Conservation (phyloP, 1,139 yeast genomes). For the Geotrichum cucujoidarum region DNA sequence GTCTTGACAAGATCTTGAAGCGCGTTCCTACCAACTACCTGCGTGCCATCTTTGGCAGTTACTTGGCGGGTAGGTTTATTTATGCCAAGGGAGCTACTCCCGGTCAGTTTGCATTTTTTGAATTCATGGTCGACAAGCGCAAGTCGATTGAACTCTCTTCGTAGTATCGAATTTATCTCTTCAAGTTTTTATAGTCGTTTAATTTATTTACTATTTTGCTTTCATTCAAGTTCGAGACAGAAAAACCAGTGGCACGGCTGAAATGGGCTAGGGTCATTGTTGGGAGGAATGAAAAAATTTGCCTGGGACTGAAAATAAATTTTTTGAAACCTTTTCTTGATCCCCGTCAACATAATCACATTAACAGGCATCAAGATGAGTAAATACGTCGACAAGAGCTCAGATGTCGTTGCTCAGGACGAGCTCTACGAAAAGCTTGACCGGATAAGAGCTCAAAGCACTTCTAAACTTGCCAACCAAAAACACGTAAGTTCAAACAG, state of each 20-base stretch:
- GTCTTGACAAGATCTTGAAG: constrained; percentile 63
- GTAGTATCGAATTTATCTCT: too few species aligned
- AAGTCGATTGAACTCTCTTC: constrained; percentile 10
- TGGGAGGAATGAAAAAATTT: constrained; percentile 14
- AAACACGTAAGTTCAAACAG: constrained; percentile 45
- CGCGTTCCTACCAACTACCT: constrained; percentile 87
- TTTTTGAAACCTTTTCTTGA: neutral
- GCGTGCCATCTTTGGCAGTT: constrained; percentile 86
- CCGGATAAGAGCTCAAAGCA: constrained; percentile 64
- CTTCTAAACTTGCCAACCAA: constrained; percentile 78
- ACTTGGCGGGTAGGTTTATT: constrained; percentile 82
- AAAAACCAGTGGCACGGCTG: neutral
- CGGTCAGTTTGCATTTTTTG: constrained; percentile 78
- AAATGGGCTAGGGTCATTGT: constrained; percentile 11
- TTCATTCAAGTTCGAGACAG: too few species aligned
- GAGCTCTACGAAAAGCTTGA: constrained; percentile 59
- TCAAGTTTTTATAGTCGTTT: neutral
- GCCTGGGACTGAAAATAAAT: neutral
- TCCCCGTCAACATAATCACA: neutral
- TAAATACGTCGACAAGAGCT: constrained; percentile 14
- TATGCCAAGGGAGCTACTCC: constrained; percentile 80
- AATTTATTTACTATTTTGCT: neutral
- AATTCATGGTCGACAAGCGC: constrained; percentile 47
- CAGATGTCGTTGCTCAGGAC: constrained; percentile 20
- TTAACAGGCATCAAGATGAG: constrained; percentile 12